Evolutionary conservation across 371 early-diverging fungal species (phyloP).

Genomic region (Cokeromyces recurvatus): DNA sequence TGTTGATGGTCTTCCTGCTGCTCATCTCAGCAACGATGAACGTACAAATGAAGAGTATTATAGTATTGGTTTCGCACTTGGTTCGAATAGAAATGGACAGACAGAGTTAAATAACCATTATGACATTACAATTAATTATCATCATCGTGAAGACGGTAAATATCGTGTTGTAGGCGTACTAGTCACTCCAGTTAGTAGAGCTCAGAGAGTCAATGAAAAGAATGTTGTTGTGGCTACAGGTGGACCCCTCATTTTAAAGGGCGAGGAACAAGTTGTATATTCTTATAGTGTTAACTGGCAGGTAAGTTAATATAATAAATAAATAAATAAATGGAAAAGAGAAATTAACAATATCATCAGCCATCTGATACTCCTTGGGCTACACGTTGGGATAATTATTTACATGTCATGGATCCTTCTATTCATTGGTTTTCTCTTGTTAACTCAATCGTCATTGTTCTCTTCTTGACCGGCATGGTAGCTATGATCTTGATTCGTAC

Average conservation of each 20-base stretch:
- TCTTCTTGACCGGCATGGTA: constrained; percentile 85
- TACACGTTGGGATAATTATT: constrained; percentile 92
- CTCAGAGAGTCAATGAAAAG: constrained; percentile 34
- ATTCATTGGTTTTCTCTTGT: constrained; percentile 80
- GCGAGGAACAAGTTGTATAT: constrained; percentile 54
- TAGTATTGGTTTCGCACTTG: constrained; percentile 79
- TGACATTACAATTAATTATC: constrained; percentile 80
- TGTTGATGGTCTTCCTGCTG: constrained; percentile 94
- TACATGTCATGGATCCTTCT: constrained; percentile 79
- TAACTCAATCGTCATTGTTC: constrained; percentile 83
- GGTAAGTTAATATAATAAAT: constrained; percentile 31
- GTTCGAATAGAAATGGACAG: constrained; percentile 18
- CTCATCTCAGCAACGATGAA: constrained; percentile 56
- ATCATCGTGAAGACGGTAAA: constrained; percentile 54
- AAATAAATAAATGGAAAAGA: background rate
- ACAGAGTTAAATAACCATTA: constrained; percentile 77
- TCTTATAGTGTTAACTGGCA: constrained; percentile 86
- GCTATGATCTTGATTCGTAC: constrained; percentile 82
- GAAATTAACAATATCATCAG: constrained; percentile 15
- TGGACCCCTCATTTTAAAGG: constrained; percentile 48
- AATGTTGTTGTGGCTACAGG: constrained; percentile 26
- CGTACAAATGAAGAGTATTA: constrained; percentile 59
- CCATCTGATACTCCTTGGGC: constrained; percentile 76
- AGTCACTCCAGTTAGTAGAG: constrained; percentile 60
- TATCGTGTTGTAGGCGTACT: constrained; percentile 88